Conservation (phyloP, 2,329 filamentous ascomycete genomes). For the Pseudogymnoascus sp. region DNA sequence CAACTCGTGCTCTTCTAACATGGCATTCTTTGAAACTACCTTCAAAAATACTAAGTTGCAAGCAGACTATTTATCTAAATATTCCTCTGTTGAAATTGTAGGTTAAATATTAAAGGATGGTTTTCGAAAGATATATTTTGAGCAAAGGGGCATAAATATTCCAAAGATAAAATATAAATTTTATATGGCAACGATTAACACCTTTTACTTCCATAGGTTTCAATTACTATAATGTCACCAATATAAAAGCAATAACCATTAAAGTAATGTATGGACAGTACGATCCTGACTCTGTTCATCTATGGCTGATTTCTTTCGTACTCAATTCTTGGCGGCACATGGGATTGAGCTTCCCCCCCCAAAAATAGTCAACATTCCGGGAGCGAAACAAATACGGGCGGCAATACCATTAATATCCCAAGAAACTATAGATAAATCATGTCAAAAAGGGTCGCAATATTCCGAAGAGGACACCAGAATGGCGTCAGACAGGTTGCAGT, state of each 20-base stretch:
- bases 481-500: neutral
- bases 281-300: neutral
- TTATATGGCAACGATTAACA: neutral
- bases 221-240: neutral
- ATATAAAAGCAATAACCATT: neutral
- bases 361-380: neutral
- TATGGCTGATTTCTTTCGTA: neutral
- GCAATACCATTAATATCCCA: neutral
- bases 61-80: neutral
- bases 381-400: neutral
- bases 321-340: neutral
- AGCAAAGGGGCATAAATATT: neutral
- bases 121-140: neutral
- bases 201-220: too few relatives aligned
- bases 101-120: neutral
- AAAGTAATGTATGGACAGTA: neutral
- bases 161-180: neutral
- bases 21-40: neutral
- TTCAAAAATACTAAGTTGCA: neutral
- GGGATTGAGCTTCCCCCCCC: neutral
- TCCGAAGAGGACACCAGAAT: neutral
- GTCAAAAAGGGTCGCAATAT: neutral
- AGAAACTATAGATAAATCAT: neutral
- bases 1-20: neutral
- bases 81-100: neutral